phyloP scores from a whole-genome alignment of 805 yeast genomes.

The Blastobotrys americana region DNA sequence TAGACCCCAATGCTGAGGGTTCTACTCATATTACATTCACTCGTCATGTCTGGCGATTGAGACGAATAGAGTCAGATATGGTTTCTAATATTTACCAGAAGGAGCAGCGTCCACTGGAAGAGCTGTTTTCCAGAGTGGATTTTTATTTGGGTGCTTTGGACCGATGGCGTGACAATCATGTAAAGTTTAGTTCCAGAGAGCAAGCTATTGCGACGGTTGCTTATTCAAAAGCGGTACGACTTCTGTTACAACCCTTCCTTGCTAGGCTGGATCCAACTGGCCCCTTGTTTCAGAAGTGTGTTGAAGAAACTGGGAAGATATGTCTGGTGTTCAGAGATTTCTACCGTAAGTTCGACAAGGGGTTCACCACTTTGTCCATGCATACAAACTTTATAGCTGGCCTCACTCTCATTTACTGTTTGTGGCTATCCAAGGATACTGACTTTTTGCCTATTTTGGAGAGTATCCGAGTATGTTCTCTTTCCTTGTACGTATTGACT shows the following conservation, averaged over 20 bases:
- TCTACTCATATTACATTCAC: slow-evolving; percentile 37
- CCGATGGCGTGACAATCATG: slow-evolving; percentile 44
- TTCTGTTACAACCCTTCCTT: slow-evolving; percentile 56
- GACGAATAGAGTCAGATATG: slow-evolving; percentile 54
- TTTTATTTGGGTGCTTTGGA: slow-evolving; percentile 47
- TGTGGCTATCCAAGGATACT: slow-evolving; percentile 58
- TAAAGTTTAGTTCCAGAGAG: slow-evolving; percentile 30
- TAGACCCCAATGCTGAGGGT: slow-evolving; percentile 8
- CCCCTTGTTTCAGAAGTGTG: slow-evolving; percentile 55
- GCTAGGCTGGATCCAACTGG: slow-evolving; percentile 57
- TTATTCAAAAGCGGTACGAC: slow-evolving; percentile 53
- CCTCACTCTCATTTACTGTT: slow-evolving; percentile 56
- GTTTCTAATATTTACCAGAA: slow-evolving; percentile 43
- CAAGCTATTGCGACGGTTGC: slow-evolving; percentile 53
- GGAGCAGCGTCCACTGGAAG: slow-evolving; percentile 23
- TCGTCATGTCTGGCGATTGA: slow-evolving; percentile 48
- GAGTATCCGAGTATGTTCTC: slow-evolving; percentile 58
- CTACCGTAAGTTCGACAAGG: slow-evolving; percentile 54
- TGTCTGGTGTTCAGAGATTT: slow-evolving; percentile 57
- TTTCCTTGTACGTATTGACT: slow-evolving; percentile 57
- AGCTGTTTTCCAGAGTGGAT: slow-evolving; percentile 46
- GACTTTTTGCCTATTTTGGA: slow-evolving; percentile 37
- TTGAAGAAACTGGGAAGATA: slow-evolving; percentile 64
- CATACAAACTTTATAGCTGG: slow-evolving; percentile 66
- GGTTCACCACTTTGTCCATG: slow-evolving; percentile 59